Evolutionary conservation across 495 filamentous ascomycete species (phyloP).

Genomic region (Pyronema domesticum): DNA sequence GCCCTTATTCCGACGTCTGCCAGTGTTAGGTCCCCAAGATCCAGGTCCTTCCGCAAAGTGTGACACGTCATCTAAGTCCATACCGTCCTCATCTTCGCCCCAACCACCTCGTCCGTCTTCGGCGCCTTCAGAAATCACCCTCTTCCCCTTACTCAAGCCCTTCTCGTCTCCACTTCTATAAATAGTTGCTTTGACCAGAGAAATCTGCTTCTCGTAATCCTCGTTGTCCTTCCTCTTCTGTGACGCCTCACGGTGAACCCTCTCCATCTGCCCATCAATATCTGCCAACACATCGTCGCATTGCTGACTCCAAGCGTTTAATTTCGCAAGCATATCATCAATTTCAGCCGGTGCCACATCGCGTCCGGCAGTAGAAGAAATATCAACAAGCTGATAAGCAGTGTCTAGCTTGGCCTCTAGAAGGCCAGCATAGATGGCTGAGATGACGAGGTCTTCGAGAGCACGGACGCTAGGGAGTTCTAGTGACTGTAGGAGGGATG

Average conservation of each 20-base stretch:
- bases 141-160: slow-evolving; percentile 28
- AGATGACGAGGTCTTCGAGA: slow-evolving; percentile 80
- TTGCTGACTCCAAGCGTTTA: slow-evolving; percentile 57
- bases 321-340: slow-evolving; percentile 42
- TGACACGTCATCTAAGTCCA: slow-evolving; percentile 39
- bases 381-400: slow-evolving; percentile 46
- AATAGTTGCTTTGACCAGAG: slow-evolving; percentile 11
- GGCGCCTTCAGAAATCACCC: slow-evolving; percentile 32
- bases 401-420: slow-evolving; percentile 70
- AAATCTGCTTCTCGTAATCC: slow-evolving; percentile 14
- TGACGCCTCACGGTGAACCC: slow-evolving; percentile 32
- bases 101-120: slow-evolving; percentile 28
- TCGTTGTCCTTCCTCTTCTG: slow-evolving; percentile 28
- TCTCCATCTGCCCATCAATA: slow-evolving; percentile 40
- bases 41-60: slow-evolving; percentile 25
- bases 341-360: slow-evolving; percentile 60
- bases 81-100: slow-evolving; percentile 35
- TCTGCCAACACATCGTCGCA: slow-evolving; percentile 58
- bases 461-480: slow-evolving; percentile 46
- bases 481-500: slow-evolving; percentile 45
- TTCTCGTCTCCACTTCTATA: slow-evolving; percentile 23
- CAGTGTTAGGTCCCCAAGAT: slow-evolving; percentile 13
- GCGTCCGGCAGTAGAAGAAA: slow-evolving; percentile 66
- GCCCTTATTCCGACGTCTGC: slow-evolving; percentile 19
- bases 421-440: slow-evolving; percentile 70